A percentile compares a stretch with the other conserved stretches of the same genome.
phyloP scores from a whole-genome alignment of 208 protist species.

The Trypanosoma scelopori region DNA sequence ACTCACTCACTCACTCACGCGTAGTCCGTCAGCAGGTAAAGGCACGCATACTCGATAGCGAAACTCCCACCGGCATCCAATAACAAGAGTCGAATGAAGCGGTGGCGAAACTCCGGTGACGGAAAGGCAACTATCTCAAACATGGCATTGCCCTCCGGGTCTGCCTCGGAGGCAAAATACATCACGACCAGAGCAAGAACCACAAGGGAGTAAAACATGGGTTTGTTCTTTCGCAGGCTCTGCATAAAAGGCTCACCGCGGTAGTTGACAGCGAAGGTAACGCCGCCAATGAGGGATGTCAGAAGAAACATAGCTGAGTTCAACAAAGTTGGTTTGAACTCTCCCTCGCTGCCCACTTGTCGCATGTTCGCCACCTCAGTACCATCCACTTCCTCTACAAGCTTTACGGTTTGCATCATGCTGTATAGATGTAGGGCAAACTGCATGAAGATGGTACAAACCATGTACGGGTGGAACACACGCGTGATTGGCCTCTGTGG shows the following conservation, averaged over 20 bases:
- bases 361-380: slow-evolving; percentile 57
- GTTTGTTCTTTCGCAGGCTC: slow-evolving; percentile 88
- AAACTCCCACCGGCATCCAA: slow-evolving; percentile 77
- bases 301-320: slow-evolving; percentile 98
- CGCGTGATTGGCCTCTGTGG: slow-evolving; percentile 89
- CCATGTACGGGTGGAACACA: slow-evolving; percentile 96
- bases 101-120: slow-evolving; percentile 64
- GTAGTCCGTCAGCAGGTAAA: slow-evolving; percentile 75
- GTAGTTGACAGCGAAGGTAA: slow-evolving; percentile 98
- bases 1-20: too few species aligned
- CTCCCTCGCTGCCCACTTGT: slow-evolving; percentile 60
- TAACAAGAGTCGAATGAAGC: slow-evolving; percentile 72
- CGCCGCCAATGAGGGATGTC: slow-evolving; percentile 91
- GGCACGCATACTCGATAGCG: slow-evolving; percentile 67
- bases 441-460: slow-evolving; percentile 94
- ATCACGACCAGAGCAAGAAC: slow-evolving; percentile 73
- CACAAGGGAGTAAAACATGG: slow-evolving; percentile 87
- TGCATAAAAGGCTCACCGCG: slow-evolving; percentile 95
- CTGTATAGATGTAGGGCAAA: slow-evolving; percentile 94
- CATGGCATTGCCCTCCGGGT: slow-evolving; percentile 76
- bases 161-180: slow-evolving; percentile 73
- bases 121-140: slow-evolving; percentile 92
- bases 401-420: slow-evolving; percentile 85
- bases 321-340: slow-evolving; percentile 96
- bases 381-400: slow-evolving; percentile 75